Evolutionary conservation across 208 protist species (phyloP).

Genomic region (Naegleria fowleri): DNA sequence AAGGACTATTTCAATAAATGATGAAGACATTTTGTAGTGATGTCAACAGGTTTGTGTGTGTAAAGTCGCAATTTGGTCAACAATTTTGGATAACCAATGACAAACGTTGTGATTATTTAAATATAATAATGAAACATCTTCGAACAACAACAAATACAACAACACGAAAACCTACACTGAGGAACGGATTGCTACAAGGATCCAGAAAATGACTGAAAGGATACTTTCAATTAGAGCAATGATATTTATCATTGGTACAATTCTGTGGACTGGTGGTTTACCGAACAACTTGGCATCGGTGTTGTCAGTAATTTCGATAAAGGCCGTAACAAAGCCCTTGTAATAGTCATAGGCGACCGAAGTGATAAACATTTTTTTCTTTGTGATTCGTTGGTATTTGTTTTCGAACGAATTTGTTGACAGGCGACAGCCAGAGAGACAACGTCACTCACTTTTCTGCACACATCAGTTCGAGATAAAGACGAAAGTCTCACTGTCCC

Average conservation of each 20-base stretch:
- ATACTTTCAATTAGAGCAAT: not conserved
- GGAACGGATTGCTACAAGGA: not conserved
- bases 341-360: not conserved
- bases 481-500: not conserved
- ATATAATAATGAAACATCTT: no score
- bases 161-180: not conserved
- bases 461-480: no score
- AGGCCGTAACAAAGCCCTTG: conserved; percentile 12
- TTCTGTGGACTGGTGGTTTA: not conserved
- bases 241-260: not conserved
- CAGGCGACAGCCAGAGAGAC: no score
- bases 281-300: not conserved
- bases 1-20: not conserved
- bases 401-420: no score
- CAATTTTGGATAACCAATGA: no score
- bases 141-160: no score
- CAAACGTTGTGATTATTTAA: no score
- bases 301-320: conserved; percentile 3
- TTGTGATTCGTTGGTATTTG: not conserved
- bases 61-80: no score
- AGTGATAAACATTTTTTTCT: conserved; percentile 19
- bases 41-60: no score
- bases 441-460: no score
- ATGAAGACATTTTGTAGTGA: not conserved
- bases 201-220: not conserved